Conservation (phyloP, 2,329 filamentous ascomycete species). For the Pseudonectria buxi region DNA sequence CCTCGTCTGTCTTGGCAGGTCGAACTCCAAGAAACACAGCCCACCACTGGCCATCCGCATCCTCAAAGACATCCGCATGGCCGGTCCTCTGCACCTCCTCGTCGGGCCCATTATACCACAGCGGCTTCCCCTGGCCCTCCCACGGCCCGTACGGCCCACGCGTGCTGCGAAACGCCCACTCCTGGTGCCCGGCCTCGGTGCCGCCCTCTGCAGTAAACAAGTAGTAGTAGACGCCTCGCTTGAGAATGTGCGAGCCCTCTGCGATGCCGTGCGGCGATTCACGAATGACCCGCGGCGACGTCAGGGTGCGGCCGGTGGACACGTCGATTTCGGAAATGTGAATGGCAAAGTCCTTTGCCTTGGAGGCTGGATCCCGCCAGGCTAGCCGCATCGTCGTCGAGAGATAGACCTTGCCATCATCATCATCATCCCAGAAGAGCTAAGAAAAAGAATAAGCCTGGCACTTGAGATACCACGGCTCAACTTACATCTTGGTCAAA, state of each 20-base stretch:
- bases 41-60: constrained; percentile 18
- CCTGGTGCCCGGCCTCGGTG: constrained; percentile 37
- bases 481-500: constrained; percentile 40
- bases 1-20: constrained; percentile 5
- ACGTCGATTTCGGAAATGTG: constrained; percentile 39
- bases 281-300: constrained; percentile 27
- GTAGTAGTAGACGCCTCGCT: constrained; percentile 18
- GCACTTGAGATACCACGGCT: not conserved
- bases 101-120: constrained; percentile 33
- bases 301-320: constrained; percentile 33
- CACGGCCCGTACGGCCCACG: constrained; percentile 40
- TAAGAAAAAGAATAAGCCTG: constrained; percentile 1
- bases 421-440: constrained; percentile 44
- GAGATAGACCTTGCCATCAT: constrained; percentile 42
- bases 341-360: constrained; percentile 46
- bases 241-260: constrained; percentile 30
- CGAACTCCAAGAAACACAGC: constrained; percentile 16
- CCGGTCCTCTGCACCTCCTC: constrained; percentile 40
- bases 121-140: constrained; percentile 29
- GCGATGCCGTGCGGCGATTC: constrained; percentile 34
- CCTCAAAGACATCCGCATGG: constrained; percentile 19
- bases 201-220: constrained; percentile 20
- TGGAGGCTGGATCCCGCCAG: constrained; percentile 29
- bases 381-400: constrained; percentile 34
- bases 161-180: constrained; percentile 44